Evolutionary conservation across 495 filamentous ascomycete genomes (phyloP).

Genomic region (Penicillium roqueforti): DNA sequence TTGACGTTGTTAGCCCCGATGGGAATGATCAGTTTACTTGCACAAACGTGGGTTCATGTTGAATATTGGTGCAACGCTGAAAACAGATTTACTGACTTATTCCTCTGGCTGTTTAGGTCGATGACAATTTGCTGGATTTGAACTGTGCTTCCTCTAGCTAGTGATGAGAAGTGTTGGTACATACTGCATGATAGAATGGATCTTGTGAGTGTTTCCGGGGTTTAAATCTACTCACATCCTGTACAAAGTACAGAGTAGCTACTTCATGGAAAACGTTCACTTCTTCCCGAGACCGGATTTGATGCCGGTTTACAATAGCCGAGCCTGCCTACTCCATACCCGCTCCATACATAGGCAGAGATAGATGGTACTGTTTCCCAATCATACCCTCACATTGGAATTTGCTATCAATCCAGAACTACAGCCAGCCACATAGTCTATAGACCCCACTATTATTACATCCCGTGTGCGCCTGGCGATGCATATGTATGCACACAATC

Average conservation of each 20-base stretch:
- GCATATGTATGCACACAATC: background rate
- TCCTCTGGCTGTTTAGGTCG: slow-evolving; percentile 23
- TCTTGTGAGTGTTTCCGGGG: no score
- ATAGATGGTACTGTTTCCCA: background rate
- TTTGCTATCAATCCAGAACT: background rate
- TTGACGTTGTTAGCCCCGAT: slow-evolving; percentile 49
- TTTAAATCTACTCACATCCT: no score
- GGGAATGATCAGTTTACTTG: slow-evolving; percentile 50
- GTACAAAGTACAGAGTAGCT: no score
- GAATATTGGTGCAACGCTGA: background rate
- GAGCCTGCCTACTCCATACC: background rate
- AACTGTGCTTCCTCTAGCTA: slow-evolving; percentile 32
- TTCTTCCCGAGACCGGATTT: no score
- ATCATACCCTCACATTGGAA: background rate
- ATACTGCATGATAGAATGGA: no score
- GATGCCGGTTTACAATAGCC: no score
- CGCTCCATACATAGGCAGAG: no score
- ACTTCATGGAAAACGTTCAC: no score
- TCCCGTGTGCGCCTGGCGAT: background rate
- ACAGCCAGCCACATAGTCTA: background rate
- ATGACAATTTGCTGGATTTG: slow-evolving; percentile 37
- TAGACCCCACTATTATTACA: background rate
- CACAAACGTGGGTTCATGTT: slow-evolving; percentile 42
- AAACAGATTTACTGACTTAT: background rate
- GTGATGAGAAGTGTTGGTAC: no score